Conservation (phyloP, 2,329 filamentous ascomycete species). For the Paracorniculantispora psalliotae region DNA sequence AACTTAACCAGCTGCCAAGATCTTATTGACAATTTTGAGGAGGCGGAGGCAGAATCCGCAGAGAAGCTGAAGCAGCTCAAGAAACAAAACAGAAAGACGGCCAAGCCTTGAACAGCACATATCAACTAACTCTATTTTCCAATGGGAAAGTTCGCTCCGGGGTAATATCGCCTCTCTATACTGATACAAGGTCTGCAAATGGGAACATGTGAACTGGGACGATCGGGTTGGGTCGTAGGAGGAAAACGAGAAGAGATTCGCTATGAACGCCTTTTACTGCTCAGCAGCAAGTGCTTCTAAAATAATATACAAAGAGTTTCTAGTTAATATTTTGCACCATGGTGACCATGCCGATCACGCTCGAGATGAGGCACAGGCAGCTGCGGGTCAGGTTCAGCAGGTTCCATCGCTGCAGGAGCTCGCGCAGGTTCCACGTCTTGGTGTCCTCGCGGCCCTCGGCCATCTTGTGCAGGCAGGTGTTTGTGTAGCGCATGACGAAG, state of each 20-base stretch:
- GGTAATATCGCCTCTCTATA: too few species aligned
- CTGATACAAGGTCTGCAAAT: too few species aligned
- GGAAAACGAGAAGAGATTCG: neutral
- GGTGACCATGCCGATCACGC: constrained; percentile 17
- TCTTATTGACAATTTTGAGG: constrained; percentile 31
- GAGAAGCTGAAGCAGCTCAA: neutral
- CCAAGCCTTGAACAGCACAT: neutral
- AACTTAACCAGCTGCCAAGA: constrained; percentile 37
- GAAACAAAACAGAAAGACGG: neutral
- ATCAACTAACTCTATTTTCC: too few species aligned
- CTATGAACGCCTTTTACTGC: neutral
- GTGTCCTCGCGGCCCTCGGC: constrained; percentile 18
- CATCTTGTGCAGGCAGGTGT: constrained; percentile 26
- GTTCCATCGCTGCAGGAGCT: constrained; percentile 20
- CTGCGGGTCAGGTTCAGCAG: constrained; percentile 27
- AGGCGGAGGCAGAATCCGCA: neutral
- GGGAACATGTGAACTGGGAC: too few species aligned
- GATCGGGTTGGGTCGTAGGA: neutral
- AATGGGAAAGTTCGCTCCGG: too few species aligned
- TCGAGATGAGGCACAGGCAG: constrained; percentile 27
- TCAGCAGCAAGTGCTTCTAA: too few species aligned
- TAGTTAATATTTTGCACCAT: constrained; percentile 9
- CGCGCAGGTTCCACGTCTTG: constrained; percentile 14
- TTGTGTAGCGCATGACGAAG: constrained; percentile 33
- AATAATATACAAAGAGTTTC: neutral